Conservation (phyloP, 768 basidiomycete genomes). For the Coprinellus micaceus region DNA sequence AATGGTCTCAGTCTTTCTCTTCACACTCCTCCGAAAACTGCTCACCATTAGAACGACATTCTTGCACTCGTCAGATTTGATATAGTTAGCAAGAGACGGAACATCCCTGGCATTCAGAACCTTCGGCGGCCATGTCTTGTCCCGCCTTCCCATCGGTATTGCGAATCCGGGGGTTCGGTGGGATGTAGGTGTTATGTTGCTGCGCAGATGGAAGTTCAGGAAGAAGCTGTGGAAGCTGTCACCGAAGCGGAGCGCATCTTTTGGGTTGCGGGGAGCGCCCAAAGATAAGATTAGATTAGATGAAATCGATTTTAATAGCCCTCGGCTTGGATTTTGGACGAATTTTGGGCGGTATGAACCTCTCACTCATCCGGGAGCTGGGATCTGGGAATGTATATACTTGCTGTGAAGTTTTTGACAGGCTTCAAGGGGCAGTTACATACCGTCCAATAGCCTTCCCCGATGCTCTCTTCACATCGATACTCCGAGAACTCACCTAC, state of each 20-base stretch:
- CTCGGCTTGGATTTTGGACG: too few relatives aligned
- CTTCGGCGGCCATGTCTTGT: slow-evolving; percentile 13
- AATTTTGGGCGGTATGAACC: too few relatives aligned
- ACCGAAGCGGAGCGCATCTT: neutral
- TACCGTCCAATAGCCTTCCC: too few relatives aligned
- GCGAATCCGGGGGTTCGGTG: neutral
- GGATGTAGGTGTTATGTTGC: neutral
- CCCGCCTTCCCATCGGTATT: neutral
- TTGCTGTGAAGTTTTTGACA: too few relatives aligned
- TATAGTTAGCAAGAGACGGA: slow-evolving; percentile 55
- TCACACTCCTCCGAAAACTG: slow-evolving; percentile 7
- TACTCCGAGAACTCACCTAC: too few relatives aligned
- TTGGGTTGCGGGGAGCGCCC: too few relatives aligned
- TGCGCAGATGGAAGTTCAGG: neutral
- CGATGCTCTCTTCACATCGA: too few relatives aligned
- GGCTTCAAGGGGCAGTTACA: too few relatives aligned
- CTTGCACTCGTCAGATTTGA: slow-evolving; percentile 62
- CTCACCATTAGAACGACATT: slow-evolving; percentile 74
- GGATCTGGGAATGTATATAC: too few relatives aligned
- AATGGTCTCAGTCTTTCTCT: slow-evolving; percentile 5
- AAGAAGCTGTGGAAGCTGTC: neutral
- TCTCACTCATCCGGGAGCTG: too few relatives aligned
- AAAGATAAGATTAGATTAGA: neutral
- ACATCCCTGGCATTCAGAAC: slow-evolving; percentile 27
- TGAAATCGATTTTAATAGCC: neutral